Base-by-base conservation (phyloP, 2,329 filamentous ascomycete species). In the Chaetomium strumarium region DNA sequence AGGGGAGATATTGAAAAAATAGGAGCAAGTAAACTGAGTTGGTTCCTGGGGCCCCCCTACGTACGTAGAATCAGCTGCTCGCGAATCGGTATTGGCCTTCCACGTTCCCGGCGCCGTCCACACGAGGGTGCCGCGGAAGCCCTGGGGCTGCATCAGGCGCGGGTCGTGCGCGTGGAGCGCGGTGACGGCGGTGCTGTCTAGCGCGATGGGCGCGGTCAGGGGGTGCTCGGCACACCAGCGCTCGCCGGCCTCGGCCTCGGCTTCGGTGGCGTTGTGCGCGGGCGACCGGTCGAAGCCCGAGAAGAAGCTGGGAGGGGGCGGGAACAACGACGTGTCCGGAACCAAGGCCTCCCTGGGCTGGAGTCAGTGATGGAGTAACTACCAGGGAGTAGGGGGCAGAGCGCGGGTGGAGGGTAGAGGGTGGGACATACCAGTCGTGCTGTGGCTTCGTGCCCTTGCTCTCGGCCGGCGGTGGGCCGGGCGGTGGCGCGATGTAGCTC, bases 281-380 rank as follows among this genome's bases (percentile, higher is more conserved):
- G 83, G 81, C 12, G 85, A 89, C 31, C 67, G 70, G 55, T 87
- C 81, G 62, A 82, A 81, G 45, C 80, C 80, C 49, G 70, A 70
- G 67, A 82, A 83, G 64, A 89, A 76, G 30, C 79, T 78, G 0
- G 87, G 87, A 1, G 87, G 87, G 0, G 86, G 86, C 1, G 86
- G 86, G 40, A 90, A 80, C 10, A 87, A 75, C 1, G 85, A 75
- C 1, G 81, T 89, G 66, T 90, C 86, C 0, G 86, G 85, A 1
- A 90, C 84, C 3, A 83, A 79, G 7, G 77, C 64, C 59, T 83
- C 75, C 87, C 53, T 55, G 49, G 30, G 16, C 11, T 10, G 14
- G n/a, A 6, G 29, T 34, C 44, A 34, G 8, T 30, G n/a, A 24
- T 40, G 36, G 20, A 13, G 19, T 10, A 14, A 24, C 7, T 29